Base-by-base conservation (phyloP, 306 rosid genomes). In the Echinosophora koreensis region DNA sequence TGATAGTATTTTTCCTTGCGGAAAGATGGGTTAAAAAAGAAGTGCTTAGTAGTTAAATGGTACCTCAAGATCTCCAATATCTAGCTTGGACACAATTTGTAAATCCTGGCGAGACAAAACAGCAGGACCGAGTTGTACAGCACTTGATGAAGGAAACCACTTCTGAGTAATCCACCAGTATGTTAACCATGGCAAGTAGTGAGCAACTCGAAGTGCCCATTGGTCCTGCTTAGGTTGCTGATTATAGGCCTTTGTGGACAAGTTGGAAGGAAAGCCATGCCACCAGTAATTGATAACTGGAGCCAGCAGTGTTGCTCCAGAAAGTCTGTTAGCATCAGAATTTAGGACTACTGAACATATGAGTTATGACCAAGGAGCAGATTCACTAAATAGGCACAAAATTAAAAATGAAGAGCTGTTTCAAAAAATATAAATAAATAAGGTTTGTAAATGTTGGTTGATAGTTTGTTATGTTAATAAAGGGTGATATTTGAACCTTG, bases 111-210 rank as follows among this genome's bases (percentile, higher is more conserved):
- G 50, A 5, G 89, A 81, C 62, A 87, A 77, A 46, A 81, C 1
- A 7, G 72, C 73, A 61, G 76, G 78, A 22, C 70, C 85, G 6
- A 0, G 2, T 9, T 46, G 32, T 2, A 74, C 51, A 39, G 66
- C 84, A 35, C 89, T 87, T 57, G 80, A 76, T 17, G 80, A 9
- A 5, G 97, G 96, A 80, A 94, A 90, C 95, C 92, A 92, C 80
- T 59, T 88, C 78, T 94, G 95, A 51, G 97, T 90, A 77, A 89
- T 86, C 98, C 98, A 92, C 94, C 96, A 90, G 78, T 92, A 85
- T 28, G 97, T 90, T 54, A 94, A 92, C 97, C 95, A 90, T 1
- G 98, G 97, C 3, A 63, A 15, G 71, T 92, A 80, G 86, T 92
- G 97, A 46, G 89, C 83, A 17, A 94, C 92, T 64, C 97, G 89